Conservation (phyloP, 257 asterid species). For the Ligustrum vulgare region DNA sequence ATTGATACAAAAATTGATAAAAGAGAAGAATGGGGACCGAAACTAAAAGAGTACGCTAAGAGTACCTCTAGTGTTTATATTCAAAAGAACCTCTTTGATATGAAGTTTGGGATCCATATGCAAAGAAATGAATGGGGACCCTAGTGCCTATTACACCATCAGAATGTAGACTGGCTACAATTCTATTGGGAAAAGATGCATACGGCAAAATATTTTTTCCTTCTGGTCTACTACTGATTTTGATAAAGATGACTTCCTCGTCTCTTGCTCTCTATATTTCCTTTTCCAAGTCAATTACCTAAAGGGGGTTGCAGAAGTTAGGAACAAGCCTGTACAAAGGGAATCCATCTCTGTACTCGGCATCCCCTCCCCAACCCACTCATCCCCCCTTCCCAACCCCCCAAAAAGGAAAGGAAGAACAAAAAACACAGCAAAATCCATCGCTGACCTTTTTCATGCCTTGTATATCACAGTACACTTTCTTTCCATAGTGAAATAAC, state of each 20-base stretch:
- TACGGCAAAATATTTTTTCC: background rate
- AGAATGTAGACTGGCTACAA: background rate
- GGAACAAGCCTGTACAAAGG: background rate
- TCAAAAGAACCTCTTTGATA: background rate
- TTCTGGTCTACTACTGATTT: background rate
- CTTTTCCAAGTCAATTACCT: background rate
- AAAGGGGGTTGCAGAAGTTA: background rate
- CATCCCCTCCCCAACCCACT: background rate
- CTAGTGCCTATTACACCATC: background rate
- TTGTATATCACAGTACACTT: background rate
- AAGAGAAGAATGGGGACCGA: background rate
- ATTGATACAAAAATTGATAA: background rate
- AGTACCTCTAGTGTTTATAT: background rate
- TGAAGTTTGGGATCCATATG: background rate
- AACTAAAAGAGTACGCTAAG: background rate
- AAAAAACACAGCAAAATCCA: background rate
- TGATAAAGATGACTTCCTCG: background rate
- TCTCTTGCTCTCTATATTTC: background rate
- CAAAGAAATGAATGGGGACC: background rate
- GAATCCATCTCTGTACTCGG: background rate
- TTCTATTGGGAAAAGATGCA: background rate
- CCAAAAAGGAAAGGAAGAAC: background rate
- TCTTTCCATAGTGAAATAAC: background rate
- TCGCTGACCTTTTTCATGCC: background rate
- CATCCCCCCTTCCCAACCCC: background rate